Conservation (phyloP, 257 asterid genomes). For the Scutellaria minor region DNA sequence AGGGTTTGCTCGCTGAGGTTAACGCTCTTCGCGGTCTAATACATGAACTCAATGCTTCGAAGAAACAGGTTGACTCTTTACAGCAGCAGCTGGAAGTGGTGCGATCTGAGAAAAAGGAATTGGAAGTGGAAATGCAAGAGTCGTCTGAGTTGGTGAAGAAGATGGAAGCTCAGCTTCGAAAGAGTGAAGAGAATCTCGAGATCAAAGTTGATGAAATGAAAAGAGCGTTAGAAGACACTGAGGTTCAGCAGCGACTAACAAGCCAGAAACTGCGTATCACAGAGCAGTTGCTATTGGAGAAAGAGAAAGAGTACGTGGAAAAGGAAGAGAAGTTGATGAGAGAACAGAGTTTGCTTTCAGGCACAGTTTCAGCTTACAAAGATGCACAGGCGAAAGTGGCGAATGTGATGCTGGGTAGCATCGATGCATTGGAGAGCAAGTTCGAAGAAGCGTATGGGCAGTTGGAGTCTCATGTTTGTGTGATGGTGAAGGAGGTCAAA, state of each 20-base stretch:
- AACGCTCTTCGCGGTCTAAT: slow-evolving; percentile 40
- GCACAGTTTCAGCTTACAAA: slow-evolving; percentile 49
- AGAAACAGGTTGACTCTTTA: too few species aligned
- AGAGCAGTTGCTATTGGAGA: slow-evolving; percentile 72
- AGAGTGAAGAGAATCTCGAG: slow-evolving; percentile 65
- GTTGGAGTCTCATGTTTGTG: slow-evolving; percentile 81
- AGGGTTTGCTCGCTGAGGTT: slow-evolving; percentile 49
- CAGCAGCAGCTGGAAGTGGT: too few species aligned
- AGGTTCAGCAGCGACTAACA: slow-evolving; percentile 85
- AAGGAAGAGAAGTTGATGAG: slow-evolving; percentile 73
- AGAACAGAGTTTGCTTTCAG: slow-evolving; percentile 53
- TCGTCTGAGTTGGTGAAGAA: too few species aligned
- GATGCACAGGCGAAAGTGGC: slow-evolving; percentile 51
- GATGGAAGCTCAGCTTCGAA: slow-evolving; percentile 39
- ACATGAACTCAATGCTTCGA: background rate
- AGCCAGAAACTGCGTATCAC: slow-evolving; percentile 86
- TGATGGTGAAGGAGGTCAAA: slow-evolving; percentile 68
- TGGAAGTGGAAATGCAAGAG: slow-evolving; percentile 16
- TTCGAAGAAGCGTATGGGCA: slow-evolving; percentile 93
- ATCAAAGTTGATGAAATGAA: slow-evolving; percentile 80
- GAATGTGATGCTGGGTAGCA: slow-evolving; percentile 50
- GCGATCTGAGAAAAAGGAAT: slow-evolving; percentile 39
- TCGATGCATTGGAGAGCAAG: slow-evolving; percentile 73
- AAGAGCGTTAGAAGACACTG: slow-evolving; percentile 69
- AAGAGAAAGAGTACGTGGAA: slow-evolving; percentile 59